These are phyloP conservation scores for Colletotrichum caudatum DNA, from an alignment of 2,329 filamentous ascomycete species.

Conservation along the genomic window DNA sequence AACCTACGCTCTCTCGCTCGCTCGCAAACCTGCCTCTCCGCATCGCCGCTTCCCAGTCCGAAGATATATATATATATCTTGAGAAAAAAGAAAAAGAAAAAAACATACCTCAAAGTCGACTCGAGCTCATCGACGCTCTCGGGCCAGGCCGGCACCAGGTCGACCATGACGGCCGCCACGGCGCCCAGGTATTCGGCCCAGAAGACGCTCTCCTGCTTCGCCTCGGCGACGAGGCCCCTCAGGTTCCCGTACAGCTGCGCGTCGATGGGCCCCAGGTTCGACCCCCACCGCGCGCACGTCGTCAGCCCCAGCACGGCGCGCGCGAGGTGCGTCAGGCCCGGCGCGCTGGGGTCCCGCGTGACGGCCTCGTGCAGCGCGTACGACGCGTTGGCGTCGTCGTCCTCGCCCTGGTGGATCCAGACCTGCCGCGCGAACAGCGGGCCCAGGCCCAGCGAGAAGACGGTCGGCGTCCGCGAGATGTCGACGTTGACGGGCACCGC, in stretches of 20 bases:
- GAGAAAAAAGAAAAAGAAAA: background rate
- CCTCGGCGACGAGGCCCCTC: slow-evolving; percentile 54
- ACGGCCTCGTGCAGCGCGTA: slow-evolving; percentile 80
- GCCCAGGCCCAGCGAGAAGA: slow-evolving; percentile 58
- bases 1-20: slow-evolving; percentile 25
- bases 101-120: slow-evolving; percentile 56
- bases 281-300: slow-evolving; percentile 80
- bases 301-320: slow-evolving; percentile 79
- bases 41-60: background rate
- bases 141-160: slow-evolving; percentile 58
- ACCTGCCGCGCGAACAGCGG: slow-evolving; percentile 62
- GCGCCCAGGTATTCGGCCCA: slow-evolving; percentile 67
- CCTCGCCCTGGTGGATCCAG: slow-evolving; percentile 64
- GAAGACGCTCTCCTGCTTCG: slow-evolving; percentile 57
- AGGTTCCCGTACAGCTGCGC: slow-evolving; percentile 57
- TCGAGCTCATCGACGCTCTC: slow-evolving; percentile 50
- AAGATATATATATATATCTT: background rate
- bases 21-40: too few relatives aligned
- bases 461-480: slow-evolving; percentile 52
- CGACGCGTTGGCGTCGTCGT: slow-evolving; percentile 68
- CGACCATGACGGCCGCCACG: slow-evolving; percentile 58
- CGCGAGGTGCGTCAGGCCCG: slow-evolving; percentile 79
- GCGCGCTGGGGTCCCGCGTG: slow-evolving; percentile 73
- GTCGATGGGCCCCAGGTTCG: slow-evolving; percentile 65
- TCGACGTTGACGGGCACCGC: slow-evolving; percentile 57